Evolutionary conservation across 2,329 filamentous ascomycete genomes (phyloP), one percentile per base, ranked within the genome.

Genomic region (Tolypocladium nubicola): DNA sequence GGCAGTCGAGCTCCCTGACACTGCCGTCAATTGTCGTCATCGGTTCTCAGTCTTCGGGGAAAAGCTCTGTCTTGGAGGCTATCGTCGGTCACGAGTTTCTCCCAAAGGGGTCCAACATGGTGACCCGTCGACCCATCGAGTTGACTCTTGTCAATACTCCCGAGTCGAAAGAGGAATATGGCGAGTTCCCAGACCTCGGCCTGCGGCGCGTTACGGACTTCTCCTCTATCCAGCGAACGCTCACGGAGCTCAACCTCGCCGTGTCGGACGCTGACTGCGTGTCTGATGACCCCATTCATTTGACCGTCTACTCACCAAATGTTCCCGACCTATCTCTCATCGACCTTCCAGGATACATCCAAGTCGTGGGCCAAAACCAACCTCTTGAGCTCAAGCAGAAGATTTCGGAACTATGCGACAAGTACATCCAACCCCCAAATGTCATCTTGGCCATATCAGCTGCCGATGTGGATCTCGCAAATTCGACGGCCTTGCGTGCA

Each of bases 11-110:
- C 62, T 85, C 89, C 3, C 77, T 99, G 61, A 93, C 89, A 1
- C 76, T 99, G 26, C 94, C 94, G 0, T 97, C 95, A 0, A 99
- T 99, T 58, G 94, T 99, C n/a, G 94, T 99, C 41, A 97, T 99
- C 64, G 94, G 94, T 30, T 99, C 94, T 2, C 94, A 99, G 70
- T 99, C 94, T 0, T 97, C 94, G 0, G 94, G 94, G 45, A 99
- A 99, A 76, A 97, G 93, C 68, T 99, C 94, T 1, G 94, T 99
- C 1, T 73, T 99, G 53, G 94, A 99, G 71, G 90, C 94, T 23
- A 96, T 99, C 60, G 95, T 99, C 56, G 95, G 94, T 6, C 94
- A 99, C 68, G 94, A 99, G 66, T 99, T 99, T 64, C 76, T 99
- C 52, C 95, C 94, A 7, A 99, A 99, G 72, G 94, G 94, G n/a